Evolutionary conservation across 768 basidiomycete genomes (phyloP).

Genomic region (Coprinellus micaceus): DNA sequence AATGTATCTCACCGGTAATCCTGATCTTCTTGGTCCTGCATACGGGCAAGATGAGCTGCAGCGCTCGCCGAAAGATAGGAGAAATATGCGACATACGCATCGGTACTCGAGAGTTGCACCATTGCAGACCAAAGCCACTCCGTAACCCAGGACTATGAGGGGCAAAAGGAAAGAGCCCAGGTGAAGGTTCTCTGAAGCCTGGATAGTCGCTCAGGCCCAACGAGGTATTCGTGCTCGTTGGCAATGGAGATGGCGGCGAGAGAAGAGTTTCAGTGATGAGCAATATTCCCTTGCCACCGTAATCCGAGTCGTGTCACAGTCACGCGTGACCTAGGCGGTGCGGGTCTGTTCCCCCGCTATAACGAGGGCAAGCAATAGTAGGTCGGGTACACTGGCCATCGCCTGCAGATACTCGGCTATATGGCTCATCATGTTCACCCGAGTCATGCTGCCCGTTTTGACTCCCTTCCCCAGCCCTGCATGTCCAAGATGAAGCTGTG

Average conservation of each 20-base stretch:
- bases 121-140: constrained; percentile 24
- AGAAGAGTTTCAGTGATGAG: not conserved
- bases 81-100: constrained; percentile 35
- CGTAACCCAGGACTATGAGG: not conserved
- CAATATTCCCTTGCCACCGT: not conserved
- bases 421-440: too few species aligned
- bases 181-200: not conserved
- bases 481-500: too few species aligned
- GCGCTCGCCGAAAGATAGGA: constrained; percentile 3
- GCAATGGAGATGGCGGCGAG: constrained; percentile 7
- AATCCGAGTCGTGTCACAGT: constrained; percentile 1
- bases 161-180: not conserved
- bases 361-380: too few species aligned
- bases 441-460: too few species aligned
- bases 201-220: not conserved
- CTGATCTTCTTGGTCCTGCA: constrained; percentile 69
- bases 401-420: too few species aligned
- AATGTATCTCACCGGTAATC: constrained; percentile 57
- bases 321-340: not conserved
- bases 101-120: constrained; percentile 44
- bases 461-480: too few species aligned
- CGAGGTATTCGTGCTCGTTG: not conserved
- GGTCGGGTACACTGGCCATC: too few species aligned
- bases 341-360: not conserved
- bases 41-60: constrained; percentile 6